Percentiles rank a stretch among this genome's conserved stretches.
These are phyloP conservation scores for Solanum clarkiae DNA, from an alignment of 257 asterid genomes.

Conservation along the genomic window DNA sequence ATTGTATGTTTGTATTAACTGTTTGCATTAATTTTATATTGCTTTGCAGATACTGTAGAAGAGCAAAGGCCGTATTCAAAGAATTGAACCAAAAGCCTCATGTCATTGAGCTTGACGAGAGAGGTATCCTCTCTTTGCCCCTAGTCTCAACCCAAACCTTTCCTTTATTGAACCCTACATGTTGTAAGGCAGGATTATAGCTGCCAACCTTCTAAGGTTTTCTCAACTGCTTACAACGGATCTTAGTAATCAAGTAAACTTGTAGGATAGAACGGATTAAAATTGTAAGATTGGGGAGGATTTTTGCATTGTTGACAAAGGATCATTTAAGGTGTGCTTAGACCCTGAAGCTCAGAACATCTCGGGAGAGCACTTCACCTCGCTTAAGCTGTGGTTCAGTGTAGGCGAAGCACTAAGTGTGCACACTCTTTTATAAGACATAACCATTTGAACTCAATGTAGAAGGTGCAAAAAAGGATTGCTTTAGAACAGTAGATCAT, in stretches of 20 bases:
- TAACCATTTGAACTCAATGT: background rate
- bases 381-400: background rate
- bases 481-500: background rate
- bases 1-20: background rate
- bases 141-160: background rate
- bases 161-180: background rate
- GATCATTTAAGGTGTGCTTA: background rate
- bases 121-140: slow-evolving; percentile 25
- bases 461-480: background rate
- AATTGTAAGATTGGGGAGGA: background rate
- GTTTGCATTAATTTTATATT: background rate
- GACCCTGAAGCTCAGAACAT: background rate
- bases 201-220: background rate
- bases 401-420: background rate
- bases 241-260: background rate
- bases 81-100: slow-evolving; percentile 51
- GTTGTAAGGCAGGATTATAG: background rate
- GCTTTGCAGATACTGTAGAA: slow-evolving; percentile 64
- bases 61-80: slow-evolving; percentile 80
- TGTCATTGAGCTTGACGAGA: slow-evolving; percentile 57
- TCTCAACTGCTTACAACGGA: background rate
- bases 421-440: background rate
- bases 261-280: background rate
- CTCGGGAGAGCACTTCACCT: background rate
- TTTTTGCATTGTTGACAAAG: background rate